Base-by-base conservation (phyloP, 2,329 filamentous ascomycete genomes). In the Verticillium albo-atrum region DNA sequence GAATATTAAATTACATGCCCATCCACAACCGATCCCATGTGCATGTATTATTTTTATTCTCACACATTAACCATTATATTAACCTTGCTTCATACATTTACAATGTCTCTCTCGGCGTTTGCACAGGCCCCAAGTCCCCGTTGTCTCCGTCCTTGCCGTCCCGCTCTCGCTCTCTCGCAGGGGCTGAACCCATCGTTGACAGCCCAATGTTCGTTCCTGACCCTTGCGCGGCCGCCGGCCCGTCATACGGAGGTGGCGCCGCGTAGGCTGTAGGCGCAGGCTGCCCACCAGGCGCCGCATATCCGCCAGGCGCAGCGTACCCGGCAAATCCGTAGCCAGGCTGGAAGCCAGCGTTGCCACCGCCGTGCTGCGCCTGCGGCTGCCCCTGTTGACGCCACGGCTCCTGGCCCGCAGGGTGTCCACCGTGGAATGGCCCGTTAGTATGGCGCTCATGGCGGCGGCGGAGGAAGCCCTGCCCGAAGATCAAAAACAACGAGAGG, bases 401-500 rank as follows among this genome's bases (percentile, higher is more conserved):
- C 56, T 64, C 61, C 20, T 61, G 61, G n/a, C 59, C 57, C 57
- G 53, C 42, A 14, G 35, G 35, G 26, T 63, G 57, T 15, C 25
- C 55, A 9, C 61, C 59, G 42, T 57, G 10, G 17, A 56, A 56
- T 2, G 55, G 55, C 2, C 55, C 37, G 23, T 25, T 56, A 17
- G 34, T 57, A 57, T 54, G 60, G 57, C 32, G 61, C 42, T 47
- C n/a, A 3, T 23, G 42, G 42, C 42, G 62, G 47, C 62, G 60
- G 35, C 53, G 55, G 55, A 71, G 54, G 58, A 66, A 71, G 57
- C 63, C 66, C 34, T 65, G 65, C 34, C 70, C 68, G 52, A 72
- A 67, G 56, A 71, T 72, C 52, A 75, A 68, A 56, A 76, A 64
- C 25, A 81, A 64, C 27, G 73, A 64, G 26, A 75, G 66, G 3